Conservation (phyloP, 2,329 filamentous ascomycete genomes). For the Ilyonectria destructans region DNA sequence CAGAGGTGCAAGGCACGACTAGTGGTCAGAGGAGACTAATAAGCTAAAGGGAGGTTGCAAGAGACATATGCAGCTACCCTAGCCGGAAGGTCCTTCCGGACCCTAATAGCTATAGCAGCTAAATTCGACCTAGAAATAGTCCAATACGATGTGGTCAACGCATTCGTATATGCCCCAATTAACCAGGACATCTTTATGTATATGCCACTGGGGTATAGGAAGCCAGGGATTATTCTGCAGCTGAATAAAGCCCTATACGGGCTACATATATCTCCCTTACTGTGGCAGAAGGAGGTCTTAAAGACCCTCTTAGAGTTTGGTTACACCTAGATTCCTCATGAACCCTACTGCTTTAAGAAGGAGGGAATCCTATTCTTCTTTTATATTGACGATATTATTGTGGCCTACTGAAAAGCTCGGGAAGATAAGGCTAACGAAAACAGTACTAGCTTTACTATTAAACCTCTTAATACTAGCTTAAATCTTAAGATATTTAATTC, state of each 20-base stretch:
- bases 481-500: no score
- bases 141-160: conserved; percentile 5
- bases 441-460: no score
- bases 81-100: no score
- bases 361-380: conserved; percentile 14
- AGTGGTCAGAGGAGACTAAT: no score
- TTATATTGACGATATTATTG: conserved; percentile 9
- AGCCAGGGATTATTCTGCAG: conserved; percentile 3
- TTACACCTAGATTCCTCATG: background rate
- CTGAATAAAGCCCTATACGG: conserved; percentile 20
- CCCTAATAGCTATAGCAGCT: no score
- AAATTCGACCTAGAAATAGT: conserved; percentile 3
- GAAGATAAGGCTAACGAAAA: conserved; percentile 1
- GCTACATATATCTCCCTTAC: background rate
- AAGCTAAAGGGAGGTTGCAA: no score
- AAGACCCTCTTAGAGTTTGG: conserved; percentile 5
- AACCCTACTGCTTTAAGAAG: conserved; percentile 5
- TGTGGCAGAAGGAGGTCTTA: conserved; percentile 17
- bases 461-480: no score
- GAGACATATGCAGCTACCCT: no score
- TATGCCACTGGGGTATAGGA: conserved; percentile 9
- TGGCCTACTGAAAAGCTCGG: background rate
- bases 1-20: background rate
- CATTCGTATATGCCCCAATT: conserved; percentile 9
- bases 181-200: conserved; percentile 12